phyloP scores from a whole-genome alignment of 2,329 filamentous ascomycete genomes.

The Hypoxylon sp. region DNA sequence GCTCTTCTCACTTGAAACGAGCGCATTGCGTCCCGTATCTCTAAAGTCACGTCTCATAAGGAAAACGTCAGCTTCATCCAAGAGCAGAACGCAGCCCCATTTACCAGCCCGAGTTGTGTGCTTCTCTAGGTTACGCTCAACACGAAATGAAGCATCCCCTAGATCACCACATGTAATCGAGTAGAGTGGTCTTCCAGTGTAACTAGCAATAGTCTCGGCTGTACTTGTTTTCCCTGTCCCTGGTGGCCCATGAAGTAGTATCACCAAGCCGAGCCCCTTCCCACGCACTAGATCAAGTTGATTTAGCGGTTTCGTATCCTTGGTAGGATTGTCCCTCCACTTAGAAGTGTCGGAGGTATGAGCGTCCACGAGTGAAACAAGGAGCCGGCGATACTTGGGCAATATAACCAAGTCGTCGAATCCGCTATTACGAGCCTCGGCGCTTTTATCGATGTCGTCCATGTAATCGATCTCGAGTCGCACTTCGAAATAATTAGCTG shows the following conservation, averaged over 20 bases:
- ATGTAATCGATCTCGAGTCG: slow-evolving; percentile 22
- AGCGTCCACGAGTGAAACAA: slow-evolving; percentile 35
- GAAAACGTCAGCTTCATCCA: no score
- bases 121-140: slow-evolving; percentile 45
- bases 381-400: slow-evolving; percentile 23
- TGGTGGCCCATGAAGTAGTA: slow-evolving; percentile 62
- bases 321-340: background rate
- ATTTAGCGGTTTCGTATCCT: slow-evolving; percentile 5
- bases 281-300: slow-evolving; percentile 39
- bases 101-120: slow-evolving; percentile 59
- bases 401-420: slow-evolving; percentile 27
- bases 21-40: slow-evolving; percentile 39
- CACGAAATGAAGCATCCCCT: slow-evolving; percentile 46
- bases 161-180: slow-evolving; percentile 49
- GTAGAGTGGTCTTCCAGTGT: slow-evolving; percentile 54
- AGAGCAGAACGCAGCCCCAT: slow-evolving; percentile 55
- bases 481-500: slow-evolving; percentile 10
- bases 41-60: slow-evolving; percentile 51
- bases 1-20: slow-evolving; percentile 42
- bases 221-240: slow-evolving; percentile 60
- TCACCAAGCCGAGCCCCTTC: slow-evolving; percentile 58
- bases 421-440: slow-evolving; percentile 19
- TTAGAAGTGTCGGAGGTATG: slow-evolving; percentile 19
- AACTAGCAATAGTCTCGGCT: slow-evolving; percentile 58
- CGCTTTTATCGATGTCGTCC: slow-evolving; percentile 32